Percentiles rank a stretch among this genome's conserved stretches.
Evolutionary conservation across 2,329 filamentous ascomycete species (phyloP).

Genomic region (Xylariomycetidae sp.): DNA sequence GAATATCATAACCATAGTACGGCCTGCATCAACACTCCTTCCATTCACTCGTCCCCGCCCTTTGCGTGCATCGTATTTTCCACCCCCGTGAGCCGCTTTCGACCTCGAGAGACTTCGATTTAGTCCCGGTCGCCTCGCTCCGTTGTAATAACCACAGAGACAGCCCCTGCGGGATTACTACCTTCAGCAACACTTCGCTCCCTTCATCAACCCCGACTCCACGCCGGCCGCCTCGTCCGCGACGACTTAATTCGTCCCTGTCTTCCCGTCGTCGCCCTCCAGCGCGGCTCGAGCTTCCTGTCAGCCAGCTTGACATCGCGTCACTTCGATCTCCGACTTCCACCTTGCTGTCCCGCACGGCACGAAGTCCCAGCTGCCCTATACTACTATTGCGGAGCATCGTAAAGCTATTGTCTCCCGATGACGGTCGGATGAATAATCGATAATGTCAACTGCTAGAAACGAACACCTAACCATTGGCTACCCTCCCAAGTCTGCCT

Average conservation of each 20-base stretch:
- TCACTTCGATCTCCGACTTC: conserved; percentile 16
- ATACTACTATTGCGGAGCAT: conserved; percentile 22
- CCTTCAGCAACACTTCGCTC: conserved; percentile 18
- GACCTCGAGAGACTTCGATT: conserved; percentile 9
- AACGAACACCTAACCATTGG: conserved; percentile 82
- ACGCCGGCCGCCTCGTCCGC: conserved; percentile 17
- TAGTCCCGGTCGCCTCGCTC: conserved; percentile 18
- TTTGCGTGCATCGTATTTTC: conserved; percentile 10
- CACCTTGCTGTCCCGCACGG: conserved; percentile 14
- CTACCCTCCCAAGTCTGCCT: conserved; percentile 64
- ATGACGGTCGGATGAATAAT: conserved; percentile 60
- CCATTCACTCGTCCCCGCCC: conserved; percentile 8
- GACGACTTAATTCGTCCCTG: conserved; percentile 19
- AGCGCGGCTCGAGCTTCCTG: conserved; percentile 11
- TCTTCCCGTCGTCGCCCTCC: conserved; percentile 14
- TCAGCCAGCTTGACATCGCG: conserved; percentile 17
- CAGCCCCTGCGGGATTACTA: conserved; percentile 22
- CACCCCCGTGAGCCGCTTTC: conserved; percentile 8
- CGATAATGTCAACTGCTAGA: conserved; percentile 88
- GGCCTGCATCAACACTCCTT: conserved; percentile 15
- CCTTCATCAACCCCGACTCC: conserved; percentile 13
- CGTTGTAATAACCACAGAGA: conserved; percentile 24
- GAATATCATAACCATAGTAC: no score
- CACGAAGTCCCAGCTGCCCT: conserved; percentile 17
- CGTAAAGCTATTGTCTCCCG: conserved; percentile 24